Evolutionary conservation across 1,284 basidiomycete genomes (phyloP), one percentile per base, ranked within the genome.

Genomic region (Cryptococcus sp.): DNA sequence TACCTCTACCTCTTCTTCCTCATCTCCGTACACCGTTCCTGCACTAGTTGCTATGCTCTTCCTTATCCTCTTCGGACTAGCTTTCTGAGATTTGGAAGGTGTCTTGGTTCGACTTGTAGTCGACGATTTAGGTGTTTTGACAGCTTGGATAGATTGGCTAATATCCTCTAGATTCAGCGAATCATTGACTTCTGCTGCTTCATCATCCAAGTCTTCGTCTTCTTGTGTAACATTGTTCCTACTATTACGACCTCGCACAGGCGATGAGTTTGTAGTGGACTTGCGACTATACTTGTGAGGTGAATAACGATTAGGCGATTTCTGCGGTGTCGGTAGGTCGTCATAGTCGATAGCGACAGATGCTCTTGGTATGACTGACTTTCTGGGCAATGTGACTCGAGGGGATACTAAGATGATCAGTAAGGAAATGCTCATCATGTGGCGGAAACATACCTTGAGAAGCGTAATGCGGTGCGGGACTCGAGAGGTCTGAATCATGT

Each of bases 341-440:
- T 67, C 63, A 4, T 62, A 66, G 2, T 41, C n/a, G 38, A 41
- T n/a, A 10, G 38, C 10, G n/a, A 10, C n/a, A n/a, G 38, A n/a
- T 10, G 38, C 10, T 41, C 10, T 41, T 41, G 38, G 38, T n/a
- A 41, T 10, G 38, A 41, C 2, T 41, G 38, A 41, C n/a, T n/a
- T 41, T n/a, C n/a, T 41, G 1, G 38, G 38, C 38, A 41, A 41
- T 10, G 10, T 41, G 38, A 41, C 38, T 41, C 38, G 38, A 41
- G 38, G 38, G 38, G 38, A 10, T 62, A 37, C 2, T 5, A 55
- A n/a, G 30, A 11, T 31, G 11, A 46, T 11, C 10, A 11, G 11
- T 3, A 46, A 23, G 23, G 23, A 23, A 23, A 23, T 23, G 45
- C 45, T 46, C 45, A 46, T 31, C 3, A 46, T 10, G 38, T 10